Base-by-base conservation (phyloP, 1,284 basidiomycete species). In the Pisolithus thermaeus region DNA sequence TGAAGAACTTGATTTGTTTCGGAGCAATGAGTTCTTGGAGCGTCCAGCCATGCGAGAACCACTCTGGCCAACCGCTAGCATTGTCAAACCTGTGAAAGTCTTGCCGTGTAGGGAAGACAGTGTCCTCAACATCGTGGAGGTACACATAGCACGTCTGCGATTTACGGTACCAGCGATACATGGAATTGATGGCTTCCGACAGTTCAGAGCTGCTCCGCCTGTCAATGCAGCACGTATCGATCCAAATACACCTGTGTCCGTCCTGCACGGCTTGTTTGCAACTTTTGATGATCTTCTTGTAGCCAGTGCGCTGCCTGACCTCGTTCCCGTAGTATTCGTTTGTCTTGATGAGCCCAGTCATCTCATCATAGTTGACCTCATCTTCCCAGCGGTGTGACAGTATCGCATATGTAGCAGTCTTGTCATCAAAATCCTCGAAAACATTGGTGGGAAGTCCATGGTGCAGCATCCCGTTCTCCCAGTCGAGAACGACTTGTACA, bases 141-240 rank as follows among this genome's bases (percentile, higher is more conserved):
- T 51, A 53, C 12, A 40, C 42, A 25, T 46, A 46, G 41, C 52
- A 53, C 14, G 38, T 28, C 11, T 50, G 11, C 16, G 52, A 39
- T 2, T 46, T 51, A 20, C 27, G 23, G 52, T 51, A 51, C 30
- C 30, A 32, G 11, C 30, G 30, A 32, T 12, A 32, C 30, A 32
- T 32, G 30, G 30, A 32, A 14, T 32, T 32, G 30, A 32, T 32
- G 30, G 30, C 30, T 5, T 32, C 30, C 11, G 11, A 12, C 2
- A 32, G 30, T 32, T 32, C 30, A 32, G 30, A 32, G 12, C 11
- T 32, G 30, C 11, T 32, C 11, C 11, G 30, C 12, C 12, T 32
- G 30, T 32, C 11, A 11, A 32, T 32, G 11, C 30, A 32, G 12
- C 30, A 32, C 30, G 30, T 32, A 32, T 32, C 30, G 30, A 32